Conservation (phyloP, 805 yeast species). For the Wilhelminamyces savonicus region DNA sequence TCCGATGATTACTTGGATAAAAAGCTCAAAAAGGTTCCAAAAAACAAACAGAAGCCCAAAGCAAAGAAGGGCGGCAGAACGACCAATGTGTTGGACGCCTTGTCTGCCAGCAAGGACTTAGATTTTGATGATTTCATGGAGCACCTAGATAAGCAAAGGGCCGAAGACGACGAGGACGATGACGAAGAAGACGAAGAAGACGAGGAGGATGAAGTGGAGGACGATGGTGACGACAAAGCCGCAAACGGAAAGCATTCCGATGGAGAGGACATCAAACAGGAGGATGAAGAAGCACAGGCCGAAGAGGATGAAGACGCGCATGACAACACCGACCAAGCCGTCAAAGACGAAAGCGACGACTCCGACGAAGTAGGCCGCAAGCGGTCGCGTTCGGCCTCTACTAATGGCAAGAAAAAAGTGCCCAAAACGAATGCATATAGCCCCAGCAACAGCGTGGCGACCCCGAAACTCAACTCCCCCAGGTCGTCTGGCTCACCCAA, state of each 20-base stretch:
- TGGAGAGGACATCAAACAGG: slow-evolving; percentile 3
- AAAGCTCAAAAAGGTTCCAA: slow-evolving; percentile 22
- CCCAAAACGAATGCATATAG: background rate
- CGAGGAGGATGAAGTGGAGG: slow-evolving; percentile 5
- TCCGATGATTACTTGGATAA: slow-evolving; percentile 23
- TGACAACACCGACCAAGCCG: slow-evolving; percentile 4
- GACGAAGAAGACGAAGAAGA: slow-evolving; percentile 17
- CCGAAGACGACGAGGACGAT: slow-evolving; percentile 12
- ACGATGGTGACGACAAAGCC: slow-evolving; percentile 9
- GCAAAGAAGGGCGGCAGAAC: slow-evolving; percentile 20
- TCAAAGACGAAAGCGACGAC: background rate
- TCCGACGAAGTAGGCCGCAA: slow-evolving; percentile 1
- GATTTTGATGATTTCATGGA: slow-evolving; percentile 31
- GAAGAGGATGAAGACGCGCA: slow-evolving; percentile 4
- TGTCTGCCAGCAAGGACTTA: slow-evolving; percentile 30
- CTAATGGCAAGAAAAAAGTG: background rate
- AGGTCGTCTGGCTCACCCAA: too few relatives aligned
- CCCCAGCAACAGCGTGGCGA: background rate
- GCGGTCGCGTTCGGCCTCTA: background rate
- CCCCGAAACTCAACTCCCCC: too few relatives aligned
- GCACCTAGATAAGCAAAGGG: slow-evolving; percentile 14
- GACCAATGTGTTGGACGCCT: slow-evolving; percentile 29
- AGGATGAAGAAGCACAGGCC: slow-evolving; percentile 7
- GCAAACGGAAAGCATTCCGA: slow-evolving; percentile 8
- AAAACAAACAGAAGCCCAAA: slow-evolving; percentile 12